phyloP scores from a whole-genome alignment of 768 basidiomycete species.

The Leccinum subgranulosum region DNA sequence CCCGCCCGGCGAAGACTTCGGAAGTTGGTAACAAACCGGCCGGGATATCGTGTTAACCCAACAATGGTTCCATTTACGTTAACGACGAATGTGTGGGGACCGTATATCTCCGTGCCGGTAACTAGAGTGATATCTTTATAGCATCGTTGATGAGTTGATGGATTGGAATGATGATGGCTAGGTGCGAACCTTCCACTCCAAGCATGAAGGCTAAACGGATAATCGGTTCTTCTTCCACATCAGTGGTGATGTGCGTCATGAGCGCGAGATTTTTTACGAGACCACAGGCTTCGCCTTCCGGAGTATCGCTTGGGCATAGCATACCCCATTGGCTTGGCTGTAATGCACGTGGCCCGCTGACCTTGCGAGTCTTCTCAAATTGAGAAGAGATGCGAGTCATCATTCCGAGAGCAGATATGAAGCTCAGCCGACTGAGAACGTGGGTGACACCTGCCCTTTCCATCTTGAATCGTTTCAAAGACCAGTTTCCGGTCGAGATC shows the following conservation, averaged over 20 bases:
- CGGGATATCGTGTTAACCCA: constrained; percentile 84
- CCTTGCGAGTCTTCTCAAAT: constrained; percentile 99
- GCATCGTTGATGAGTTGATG: constrained; percentile 13
- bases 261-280: constrained; percentile 97
- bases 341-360: constrained; percentile 93
- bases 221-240: constrained; percentile 95
- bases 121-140: constrained; percentile 78
- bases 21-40: constrained; percentile 86
- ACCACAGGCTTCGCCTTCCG: constrained; percentile 99
- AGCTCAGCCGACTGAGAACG: constrained; percentile 90
- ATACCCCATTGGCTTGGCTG: constrained; percentile 99
- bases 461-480: constrained; percentile 98
- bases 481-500: constrained; percentile 99
- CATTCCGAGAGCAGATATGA: constrained; percentile 98
- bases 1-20: constrained; percentile 90
- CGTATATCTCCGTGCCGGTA: constrained; percentile 95
- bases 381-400: constrained; percentile 99
- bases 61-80: constrained; percentile 97
- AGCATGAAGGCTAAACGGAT: constrained; percentile 87
- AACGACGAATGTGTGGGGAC: constrained; percentile 88
- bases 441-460: constrained; percentile 98
- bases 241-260: constrained; percentile 99
- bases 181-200: constrained; percentile 84
- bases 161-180: constrained; percentile 5
- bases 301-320: constrained; percentile 96